Base-by-base conservation (phyloP, 2,329 filamentous ascomycete genomes). In the Paramyrothecium sp. region DNA sequence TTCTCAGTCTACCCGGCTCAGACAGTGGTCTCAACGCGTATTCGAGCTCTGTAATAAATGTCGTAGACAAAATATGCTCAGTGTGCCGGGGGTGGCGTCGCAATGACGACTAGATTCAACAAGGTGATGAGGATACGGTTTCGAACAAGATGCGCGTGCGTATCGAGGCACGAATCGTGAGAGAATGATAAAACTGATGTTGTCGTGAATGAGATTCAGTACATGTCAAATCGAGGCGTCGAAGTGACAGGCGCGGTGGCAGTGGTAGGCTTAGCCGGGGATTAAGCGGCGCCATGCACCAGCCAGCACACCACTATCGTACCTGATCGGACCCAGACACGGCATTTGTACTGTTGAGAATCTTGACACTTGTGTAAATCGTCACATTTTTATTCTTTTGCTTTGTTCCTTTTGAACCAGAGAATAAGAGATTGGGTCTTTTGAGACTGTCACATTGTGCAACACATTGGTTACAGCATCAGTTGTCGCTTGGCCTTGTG, bases 251-350 rank as follows among this genome's bases (percentile, higher is more conserved):
- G 48, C 41, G 54, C 22, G 21, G 51, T 20, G 54, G 56, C 56
- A 53, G 46, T 8, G 3, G 3, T 1, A 17, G 23, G 51, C 52
- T 67, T 67, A 67, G 51, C 65, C 65, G 65, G 60, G 1, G 54
- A 63, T 65, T 67, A 67, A 64, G 62, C 65, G 65, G 16, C 12
- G 23, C 34, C 33, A 5, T 48, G 22, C 23, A 17, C 4, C 7
- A 10, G 7, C 38, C 13, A 44, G 38, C 38, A 12, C 38, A 44
- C n/a, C n/a, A 12, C 38, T 44, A 44, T 44, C 48, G 21, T 17
- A 26, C 20, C 19, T 22, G 21, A 51, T 5, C 26, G 13, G 20
- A 22, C 7, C 21, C 10, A 20, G 20, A 51, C 48, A 10, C 48
- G 26, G 26, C 26, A 30, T 30, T 5, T 30, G 26, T 30, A 30